These are phyloP conservation scores for Nakazawaea ambrosiae DNA, from an alignment of 805 yeast species.

Conservation along the genomic window DNA sequence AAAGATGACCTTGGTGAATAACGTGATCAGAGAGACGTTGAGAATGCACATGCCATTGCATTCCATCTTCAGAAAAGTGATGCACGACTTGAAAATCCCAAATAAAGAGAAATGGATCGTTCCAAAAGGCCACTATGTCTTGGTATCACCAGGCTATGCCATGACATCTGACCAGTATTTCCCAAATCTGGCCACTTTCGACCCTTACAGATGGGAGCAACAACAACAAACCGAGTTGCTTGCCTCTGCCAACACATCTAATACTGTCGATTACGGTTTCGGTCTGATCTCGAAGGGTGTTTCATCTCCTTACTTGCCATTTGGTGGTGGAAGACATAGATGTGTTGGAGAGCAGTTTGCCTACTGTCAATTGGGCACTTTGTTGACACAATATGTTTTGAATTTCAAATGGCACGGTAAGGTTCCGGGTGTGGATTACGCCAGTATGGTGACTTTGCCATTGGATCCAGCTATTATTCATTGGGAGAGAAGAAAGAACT, in stretches of 20 bases:
- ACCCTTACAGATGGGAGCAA: conserved; percentile 80
- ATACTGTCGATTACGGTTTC: conserved; percentile 85
- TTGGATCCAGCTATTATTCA: conserved; percentile 61
- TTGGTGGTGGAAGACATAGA: conserved; percentile 99
- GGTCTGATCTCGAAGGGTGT: conserved; percentile 96
- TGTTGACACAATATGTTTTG: conserved; percentile 68
- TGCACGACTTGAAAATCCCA: conserved; percentile 71
- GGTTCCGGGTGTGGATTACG: conserved; percentile 68
- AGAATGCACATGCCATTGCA: conserved; percentile 96
- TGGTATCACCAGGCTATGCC: conserved; percentile 92
- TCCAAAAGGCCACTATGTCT: conserved; percentile 83
- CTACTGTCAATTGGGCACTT: conserved; percentile 82
- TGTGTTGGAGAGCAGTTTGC: conserved; percentile 99
- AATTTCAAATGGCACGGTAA: conserved; percentile 70
- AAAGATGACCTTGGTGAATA: conserved; percentile 74
- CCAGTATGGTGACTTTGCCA: conserved; percentile 92
- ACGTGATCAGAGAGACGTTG: conserved; percentile 84
- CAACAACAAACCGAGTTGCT: conserved; percentile 21
- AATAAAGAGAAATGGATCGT: conserved; percentile 65
- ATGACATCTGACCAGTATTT: conserved; percentile 71
- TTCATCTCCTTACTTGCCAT: conserved; percentile 90
- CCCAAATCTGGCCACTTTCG: conserved; percentile 64
- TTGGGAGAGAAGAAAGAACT: conserved; percentile 51
- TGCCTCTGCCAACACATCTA: conserved; percentile 26
- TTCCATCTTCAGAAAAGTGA: conserved; percentile 90